These are phyloP conservation scores for Cytospora piceicola DNA, from an alignment of 2,329 filamentous ascomycete genomes.

Conservation along the genomic window DNA sequence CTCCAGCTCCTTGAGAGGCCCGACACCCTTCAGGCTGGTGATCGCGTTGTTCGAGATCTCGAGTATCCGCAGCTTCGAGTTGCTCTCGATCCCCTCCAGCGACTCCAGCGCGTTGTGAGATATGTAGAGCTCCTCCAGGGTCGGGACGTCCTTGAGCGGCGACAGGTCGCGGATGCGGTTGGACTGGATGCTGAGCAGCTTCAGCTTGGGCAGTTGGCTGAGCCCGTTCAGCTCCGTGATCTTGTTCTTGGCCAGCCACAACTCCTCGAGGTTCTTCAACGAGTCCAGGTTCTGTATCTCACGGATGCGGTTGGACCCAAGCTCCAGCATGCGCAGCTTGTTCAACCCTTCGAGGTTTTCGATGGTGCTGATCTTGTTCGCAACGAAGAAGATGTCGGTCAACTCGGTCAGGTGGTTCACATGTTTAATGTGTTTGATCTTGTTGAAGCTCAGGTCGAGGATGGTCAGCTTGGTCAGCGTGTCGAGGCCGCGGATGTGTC, in stretches of 20 bases:
- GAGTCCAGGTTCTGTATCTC: conserved; percentile 85
- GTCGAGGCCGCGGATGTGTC: conserved; percentile 83
- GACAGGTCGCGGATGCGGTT: conserved; percentile 84
- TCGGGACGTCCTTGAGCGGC: conserved; percentile 72
- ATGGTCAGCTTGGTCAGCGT: conserved; percentile 73
- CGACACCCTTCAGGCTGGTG: conserved; percentile 72
- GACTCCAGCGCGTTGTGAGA: conserved; percentile 89
- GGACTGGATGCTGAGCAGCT: conserved; percentile 90
- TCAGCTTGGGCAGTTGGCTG: conserved; percentile 74
- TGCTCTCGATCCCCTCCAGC: conserved; percentile 72
- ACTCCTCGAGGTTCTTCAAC: conserved; percentile 76
- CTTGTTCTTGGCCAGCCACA: conserved; percentile 97
- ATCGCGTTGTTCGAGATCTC: conserved; percentile 92
- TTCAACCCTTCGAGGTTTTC: conserved; percentile 78
- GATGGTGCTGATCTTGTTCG: conserved; percentile 90
- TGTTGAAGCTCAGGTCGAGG: conserved; percentile 96
- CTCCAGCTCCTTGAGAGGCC: conserved; percentile 71
- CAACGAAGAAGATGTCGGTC: conserved; percentile 86
- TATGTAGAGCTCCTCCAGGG: conserved; percentile 91
- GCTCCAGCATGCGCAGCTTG: conserved; percentile 80
- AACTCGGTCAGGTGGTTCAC: conserved; percentile 77
- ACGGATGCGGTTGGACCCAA: conserved; percentile 89
- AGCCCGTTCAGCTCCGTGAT: conserved; percentile 83
- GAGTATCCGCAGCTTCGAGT: conserved; percentile 71
- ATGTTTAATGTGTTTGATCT: conserved; percentile 97